Conservation (phyloP, 2,329 filamentous ascomycete genomes). For the Colletotrichum sp. region DNA sequence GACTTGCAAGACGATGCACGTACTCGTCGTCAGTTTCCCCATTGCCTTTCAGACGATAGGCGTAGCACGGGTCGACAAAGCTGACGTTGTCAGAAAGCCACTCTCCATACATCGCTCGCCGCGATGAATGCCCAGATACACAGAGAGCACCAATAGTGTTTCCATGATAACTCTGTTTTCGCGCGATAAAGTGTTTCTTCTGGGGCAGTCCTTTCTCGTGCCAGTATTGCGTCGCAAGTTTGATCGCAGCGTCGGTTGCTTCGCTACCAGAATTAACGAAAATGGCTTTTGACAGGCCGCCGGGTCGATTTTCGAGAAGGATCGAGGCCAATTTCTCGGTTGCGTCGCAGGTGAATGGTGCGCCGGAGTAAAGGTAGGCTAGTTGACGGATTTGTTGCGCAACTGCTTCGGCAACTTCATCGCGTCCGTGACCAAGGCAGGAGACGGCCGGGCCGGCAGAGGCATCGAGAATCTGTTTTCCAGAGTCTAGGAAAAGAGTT, state of each 20-base stretch:
- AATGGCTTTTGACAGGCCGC: constrained; percentile 16
- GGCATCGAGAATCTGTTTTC: background rate
- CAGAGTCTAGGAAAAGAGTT: background rate
- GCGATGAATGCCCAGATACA: constrained; percentile 34
- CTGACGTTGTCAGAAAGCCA: background rate
- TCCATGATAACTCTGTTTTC: constrained; percentile 53
- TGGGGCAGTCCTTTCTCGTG: constrained; percentile 40
- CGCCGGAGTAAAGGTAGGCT: constrained; percentile 18
- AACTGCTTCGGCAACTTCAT: background rate
- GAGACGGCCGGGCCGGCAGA: constrained; percentile 9
- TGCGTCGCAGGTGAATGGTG: background rate
- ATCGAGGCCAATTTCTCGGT: constrained; percentile 6
- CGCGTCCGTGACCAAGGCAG: background rate
- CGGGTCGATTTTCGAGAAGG: background rate
- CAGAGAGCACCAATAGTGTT: constrained; percentile 52
- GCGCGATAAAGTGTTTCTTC: constrained; percentile 44
- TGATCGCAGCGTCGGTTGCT: constrained; percentile 49
- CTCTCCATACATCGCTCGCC: constrained; percentile 27
- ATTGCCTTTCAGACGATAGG: background rate
- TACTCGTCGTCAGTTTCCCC: constrained; percentile 43
- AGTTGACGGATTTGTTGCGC: background rate
- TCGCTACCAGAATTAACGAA: constrained; percentile 25
- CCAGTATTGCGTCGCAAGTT: constrained; percentile 50
- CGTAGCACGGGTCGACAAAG: background rate
- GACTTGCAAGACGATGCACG: constrained; percentile 28